Evolutionary conservation across 2,329 filamentous ascomycete genomes (phyloP), one percentile per base, ranked within the genome.

Genomic region (Colletotrichum siamense): DNA sequence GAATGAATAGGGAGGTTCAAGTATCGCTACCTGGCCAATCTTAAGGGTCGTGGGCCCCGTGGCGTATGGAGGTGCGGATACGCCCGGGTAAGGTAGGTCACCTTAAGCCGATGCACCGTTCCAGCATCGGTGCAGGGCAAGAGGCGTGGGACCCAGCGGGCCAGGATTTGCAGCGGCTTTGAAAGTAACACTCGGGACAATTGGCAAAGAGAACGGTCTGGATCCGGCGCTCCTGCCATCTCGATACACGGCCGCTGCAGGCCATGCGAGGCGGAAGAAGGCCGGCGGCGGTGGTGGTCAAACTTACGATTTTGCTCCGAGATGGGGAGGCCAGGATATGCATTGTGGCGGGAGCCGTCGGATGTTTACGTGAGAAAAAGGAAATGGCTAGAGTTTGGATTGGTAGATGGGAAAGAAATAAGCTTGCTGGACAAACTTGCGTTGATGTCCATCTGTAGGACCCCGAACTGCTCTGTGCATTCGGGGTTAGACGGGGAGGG

Each of bases 31-130:
- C 44, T 52, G 44, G n/a, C 44, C 44, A 52, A 52, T 52, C 44
- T 52, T 5, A 22, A 13, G 30, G 13, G 39, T 32, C 32, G 44
- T 62, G 63, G 49, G 34, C 59, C 59, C 59, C 28, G 61, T 74
- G 68, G 59, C 65, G 69, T 65, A 69, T 61, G 70, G 64, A 69
- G 64, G 44, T 69, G 57, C 70, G 57, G 73, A 76, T 76, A 49
- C 70, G 49, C 73, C 70, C 64, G 70, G 28, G 44, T 62, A 65
- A 70, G 22, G 39, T 55, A 65, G 30, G 55, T 49, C 70, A 69
- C 64, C 69, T 49, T 49, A 32, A n/a, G 69, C 55, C 26, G 63
- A 49, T 71, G 61, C 59, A 65, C 59, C 30, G 22, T 55, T 63
- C 57, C 34, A 59, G 52, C 52, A 32, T 32, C 44, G 15, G 52